phyloP scores from a whole-genome alignment of 495 filamentous ascomycete genomes.

The Neurospora sp. region DNA sequence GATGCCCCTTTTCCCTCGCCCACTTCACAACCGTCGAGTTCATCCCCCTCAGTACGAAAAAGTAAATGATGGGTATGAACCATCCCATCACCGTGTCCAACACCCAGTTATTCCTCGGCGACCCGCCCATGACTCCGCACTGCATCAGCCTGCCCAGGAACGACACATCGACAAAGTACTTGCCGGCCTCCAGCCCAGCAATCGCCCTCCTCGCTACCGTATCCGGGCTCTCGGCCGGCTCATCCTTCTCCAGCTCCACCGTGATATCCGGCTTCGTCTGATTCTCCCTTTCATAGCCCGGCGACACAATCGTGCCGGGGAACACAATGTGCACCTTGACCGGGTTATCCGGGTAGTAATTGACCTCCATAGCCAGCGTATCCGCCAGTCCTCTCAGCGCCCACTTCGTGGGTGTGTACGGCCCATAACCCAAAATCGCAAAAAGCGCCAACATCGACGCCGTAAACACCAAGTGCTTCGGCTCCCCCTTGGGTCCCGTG shows the following conservation, averaged over 20 bases:
- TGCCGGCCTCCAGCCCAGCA: slow-evolving; percentile 63
- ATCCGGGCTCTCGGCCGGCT: slow-evolving; percentile 67
- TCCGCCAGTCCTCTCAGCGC: slow-evolving; percentile 79
- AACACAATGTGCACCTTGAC: slow-evolving; percentile 77
- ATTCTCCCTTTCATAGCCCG: slow-evolving; percentile 73
- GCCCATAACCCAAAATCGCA: slow-evolving; percentile 70
- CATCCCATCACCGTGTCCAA: slow-evolving; percentile 51
- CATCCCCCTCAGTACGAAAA: slow-evolving; percentile 49
- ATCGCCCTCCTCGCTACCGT: slow-evolving; percentile 65
- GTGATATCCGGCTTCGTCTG: slow-evolving; percentile 72
- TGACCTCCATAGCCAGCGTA: slow-evolving; percentile 69
- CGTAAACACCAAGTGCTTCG: slow-evolving; percentile 81
- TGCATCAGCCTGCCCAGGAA: slow-evolving; percentile 61
- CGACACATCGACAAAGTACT: slow-evolving; percentile 65
- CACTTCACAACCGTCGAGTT: slow-evolving; percentile 49
- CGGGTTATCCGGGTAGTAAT: slow-evolving; percentile 58
- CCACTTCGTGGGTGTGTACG: slow-evolving; percentile 77
- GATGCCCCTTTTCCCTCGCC: slow-evolving; percentile 48
- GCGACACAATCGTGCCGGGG: slow-evolving; percentile 69
- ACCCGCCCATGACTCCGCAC: slow-evolving; percentile 45
- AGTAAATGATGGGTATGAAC: slow-evolving; percentile 47
- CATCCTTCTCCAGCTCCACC: slow-evolving; percentile 66
- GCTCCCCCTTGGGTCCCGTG: slow-evolving; percentile 25
- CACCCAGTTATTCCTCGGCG: slow-evolving; percentile 46
- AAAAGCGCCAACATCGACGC: slow-evolving; percentile 66